These are phyloP conservation scores for Gleditsia sinensis DNA, from an alignment of 306 rosid genomes.

Conservation along the genomic window DNA sequence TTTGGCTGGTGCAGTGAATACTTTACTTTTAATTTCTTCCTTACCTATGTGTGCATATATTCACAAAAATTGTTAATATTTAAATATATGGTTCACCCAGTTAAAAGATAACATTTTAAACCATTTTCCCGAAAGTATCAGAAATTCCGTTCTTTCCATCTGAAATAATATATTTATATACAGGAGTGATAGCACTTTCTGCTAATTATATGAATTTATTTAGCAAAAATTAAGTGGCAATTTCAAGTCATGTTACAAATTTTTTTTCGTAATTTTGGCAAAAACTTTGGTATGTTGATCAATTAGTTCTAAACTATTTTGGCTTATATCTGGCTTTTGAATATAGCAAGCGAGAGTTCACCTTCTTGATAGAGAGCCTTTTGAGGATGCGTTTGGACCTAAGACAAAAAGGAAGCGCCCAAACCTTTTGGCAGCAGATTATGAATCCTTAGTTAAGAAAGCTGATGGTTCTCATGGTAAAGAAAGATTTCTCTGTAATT, in stretches of 20 bases:
- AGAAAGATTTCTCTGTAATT: neutral
- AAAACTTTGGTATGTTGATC: neutral
- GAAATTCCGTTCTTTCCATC: neutral
- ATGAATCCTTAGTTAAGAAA: constrained; percentile 78
- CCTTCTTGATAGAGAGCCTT: constrained; percentile 89
- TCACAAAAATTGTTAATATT: neutral
- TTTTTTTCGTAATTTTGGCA: constrained; percentile 15
- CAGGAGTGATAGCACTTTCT: neutral
- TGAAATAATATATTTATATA: neutral
- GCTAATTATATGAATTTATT: neutral
- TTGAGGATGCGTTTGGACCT: constrained; percentile 82
- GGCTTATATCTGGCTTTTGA: constrained; percentile 32
- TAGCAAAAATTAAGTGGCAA: neutral
- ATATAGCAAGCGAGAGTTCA: constrained; percentile 91
- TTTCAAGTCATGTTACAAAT: neutral
- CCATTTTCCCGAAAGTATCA: neutral
- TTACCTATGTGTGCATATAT: neutral
- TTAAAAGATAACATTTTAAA: neutral
- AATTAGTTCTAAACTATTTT: neutral
- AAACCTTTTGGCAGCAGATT: constrained; percentile 69
- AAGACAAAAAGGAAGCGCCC: constrained; percentile 90
- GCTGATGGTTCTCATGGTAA: constrained; percentile 92
- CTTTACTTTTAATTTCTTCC: neutral
- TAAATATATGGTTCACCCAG: neutral
- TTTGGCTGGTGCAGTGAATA: neutral